Evolutionary conservation across 2,329 filamentous ascomycete species (phyloP).

Genomic region (Xylariales sp.): DNA sequence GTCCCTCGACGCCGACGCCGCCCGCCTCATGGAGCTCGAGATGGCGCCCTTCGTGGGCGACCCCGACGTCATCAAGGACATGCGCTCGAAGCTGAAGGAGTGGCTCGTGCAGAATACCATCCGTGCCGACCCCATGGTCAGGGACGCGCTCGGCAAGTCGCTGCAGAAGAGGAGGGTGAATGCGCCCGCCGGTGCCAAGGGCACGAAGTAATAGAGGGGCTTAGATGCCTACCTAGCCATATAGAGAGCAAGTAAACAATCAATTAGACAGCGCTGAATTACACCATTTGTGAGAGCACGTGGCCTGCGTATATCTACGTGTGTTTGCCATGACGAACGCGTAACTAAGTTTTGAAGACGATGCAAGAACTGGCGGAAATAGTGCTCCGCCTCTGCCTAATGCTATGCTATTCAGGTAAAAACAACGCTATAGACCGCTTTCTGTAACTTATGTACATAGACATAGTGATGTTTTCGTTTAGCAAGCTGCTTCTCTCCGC

Average conservation of each 20-base stretch:
- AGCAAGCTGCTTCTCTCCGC: neutral
- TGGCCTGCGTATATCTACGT: neutral
- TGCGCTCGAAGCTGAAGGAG: conserved; percentile 81
- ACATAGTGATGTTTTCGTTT: neutral
- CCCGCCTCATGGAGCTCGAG: conserved; percentile 79
- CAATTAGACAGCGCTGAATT: conserved; percentile 1
- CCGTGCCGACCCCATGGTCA: conserved; percentile 81
- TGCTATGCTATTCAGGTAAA: conserved; percentile 10
- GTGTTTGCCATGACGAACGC: neutral
- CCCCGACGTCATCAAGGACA: conserved; percentile 67
- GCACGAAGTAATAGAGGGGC: conserved; percentile 54
- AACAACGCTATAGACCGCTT: neutral
- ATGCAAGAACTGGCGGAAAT: conserved; percentile 1
- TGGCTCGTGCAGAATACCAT: conserved; percentile 91
- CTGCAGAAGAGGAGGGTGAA: conserved; percentile 71
- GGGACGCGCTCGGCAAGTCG: conserved; percentile 78
- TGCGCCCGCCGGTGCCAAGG: conserved; percentile 70
- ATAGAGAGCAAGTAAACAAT: neutral
- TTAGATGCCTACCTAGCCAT: neutral
- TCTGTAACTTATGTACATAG: conserved; percentile 22
- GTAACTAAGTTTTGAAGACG: neutral
- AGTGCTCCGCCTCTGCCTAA: conserved; percentile 4
- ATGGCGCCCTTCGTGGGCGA: conserved; percentile 85
- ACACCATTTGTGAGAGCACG: neutral
- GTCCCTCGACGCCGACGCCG: conserved; percentile 75